Evolutionary conservation across 2,329 filamentous ascomycete species (phyloP), one percentile per base, ranked within the genome.

Genomic region (Didymella exigua): DNA sequence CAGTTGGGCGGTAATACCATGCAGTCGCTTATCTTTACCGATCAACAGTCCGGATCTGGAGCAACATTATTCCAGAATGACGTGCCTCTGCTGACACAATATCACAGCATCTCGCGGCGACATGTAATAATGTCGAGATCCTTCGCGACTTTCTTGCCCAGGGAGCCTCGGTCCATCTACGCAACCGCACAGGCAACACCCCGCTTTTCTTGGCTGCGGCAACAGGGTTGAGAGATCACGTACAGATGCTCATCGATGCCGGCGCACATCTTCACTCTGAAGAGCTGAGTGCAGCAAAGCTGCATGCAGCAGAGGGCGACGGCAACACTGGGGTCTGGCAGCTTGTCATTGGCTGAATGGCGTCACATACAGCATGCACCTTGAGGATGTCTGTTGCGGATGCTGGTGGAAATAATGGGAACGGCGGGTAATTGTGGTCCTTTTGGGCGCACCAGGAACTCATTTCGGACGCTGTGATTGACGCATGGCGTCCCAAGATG

Each of bases 211-310:
- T 86, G 47, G 84, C 84, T 3, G 84, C 84, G 43, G 82, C 82
- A 60, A 81, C 82, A 26, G 83, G 83, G 42, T 71, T 84, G 50
- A 69, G 74, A 45, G 79, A 83, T 43, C 82, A 86, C 62, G 83
- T 85, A 54, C 65, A 75, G 58, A 75, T 84, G 40, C 75, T 86
- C 42, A 78, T 79, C 40, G 78, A 81, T 67, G 82, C 82, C 13
- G 84, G 84, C 16, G 84, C 83, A 21, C 84, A 86, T 77, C 72
- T 86, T 61, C 83, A 86, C 65, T 77, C 81, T 3, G 82, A 84
- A 55, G 84, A 86, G 72, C 71, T 80, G 60, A 74, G 75, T 24
- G 78, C 81, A 36, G 83, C 83, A 34, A 79, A 78, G 67, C 72
- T 82, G 45, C 78, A 74, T 59, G 65, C 69, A 49, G 61, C 68